Evolutionary conservation across 176 grass and related monocot genomes (phyloP), one percentile per base, ranked within the genome.

Genomic region (Chrysopogon serrulatus): DNA sequence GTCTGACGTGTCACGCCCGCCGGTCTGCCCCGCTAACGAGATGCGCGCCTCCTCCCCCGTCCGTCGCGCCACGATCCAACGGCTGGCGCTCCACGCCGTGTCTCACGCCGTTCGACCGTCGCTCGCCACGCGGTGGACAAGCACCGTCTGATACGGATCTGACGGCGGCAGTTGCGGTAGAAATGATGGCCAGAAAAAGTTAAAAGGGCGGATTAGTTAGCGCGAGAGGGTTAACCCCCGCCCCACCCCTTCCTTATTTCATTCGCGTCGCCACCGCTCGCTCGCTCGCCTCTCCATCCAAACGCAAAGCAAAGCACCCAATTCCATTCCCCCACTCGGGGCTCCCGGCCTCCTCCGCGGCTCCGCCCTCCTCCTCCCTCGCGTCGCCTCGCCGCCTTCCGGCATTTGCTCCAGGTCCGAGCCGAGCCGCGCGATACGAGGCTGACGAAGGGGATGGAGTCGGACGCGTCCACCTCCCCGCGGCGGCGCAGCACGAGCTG

Each of bases 301-400:
- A 65, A 86, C 71, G 88, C 88, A 86, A 86, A 78, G 88, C 83
- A 82, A 78, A 24, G 88, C 66, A 90, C 65, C 88, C 53, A 72
- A 72, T 86, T 78, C 88, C 71, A 42, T 17, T 19, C 62, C 69
- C 34, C 74, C 24, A 33, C 27, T 4, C 36, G 18, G 17, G 5
- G 31, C 19, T 34, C 17, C 67, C n/a, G 9, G 8, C 4, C 65
- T 32, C 51, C 12, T 66, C 53, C 63, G 6, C 54, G n/a, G n/a
- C n/a, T n/a, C n/a, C n/a, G n/a, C n/a, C n/a, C n/a, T n/a, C 33
- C 63, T 10, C 54, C 19, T 34, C 37, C 36, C 9, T 18, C 30
- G 41, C 76, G 4, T 18, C 30, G 41, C 76, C 39, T 24, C 75
- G 2, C 43, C 7, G 2, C 69, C 26, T 17, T 5, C 49, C 49